A percentile compares a stretch with the other conserved stretches of the same genome.
phyloP scores from a whole-genome alignment of 352 stramenopile genomes.

The Pythium scleroteichum region DNA sequence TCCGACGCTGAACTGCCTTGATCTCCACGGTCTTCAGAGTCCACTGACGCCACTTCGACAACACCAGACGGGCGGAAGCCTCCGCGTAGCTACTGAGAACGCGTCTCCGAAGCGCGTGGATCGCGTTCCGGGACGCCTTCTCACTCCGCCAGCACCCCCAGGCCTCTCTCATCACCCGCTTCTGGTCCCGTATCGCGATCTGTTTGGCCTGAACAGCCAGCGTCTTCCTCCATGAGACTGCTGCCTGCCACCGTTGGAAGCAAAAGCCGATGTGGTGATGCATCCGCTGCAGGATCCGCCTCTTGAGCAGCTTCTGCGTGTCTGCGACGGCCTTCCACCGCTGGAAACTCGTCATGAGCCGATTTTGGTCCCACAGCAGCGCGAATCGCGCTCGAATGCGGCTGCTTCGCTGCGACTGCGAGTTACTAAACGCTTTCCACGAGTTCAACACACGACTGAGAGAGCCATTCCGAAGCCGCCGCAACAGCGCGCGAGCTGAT shows the following conservation, averaged over 20 bases:
- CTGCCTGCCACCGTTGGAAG: conserved; percentile 2
- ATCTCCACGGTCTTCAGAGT: background rate
- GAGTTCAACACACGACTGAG: conserved; percentile 37
- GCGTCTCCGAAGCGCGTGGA: background rate
- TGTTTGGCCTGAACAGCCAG: background rate
- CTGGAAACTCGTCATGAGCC: conserved; percentile 22
- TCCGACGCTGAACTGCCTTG: background rate
- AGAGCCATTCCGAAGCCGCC: conserved; percentile 14
- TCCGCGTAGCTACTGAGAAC: background rate
- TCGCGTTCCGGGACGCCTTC: background rate
- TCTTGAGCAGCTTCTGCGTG: conserved; percentile 13
- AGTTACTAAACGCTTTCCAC: conserved; percentile 34
- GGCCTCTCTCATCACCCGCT: background rate
- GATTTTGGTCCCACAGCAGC: conserved; percentile 31
- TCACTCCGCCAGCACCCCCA: background rate
- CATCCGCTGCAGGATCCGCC: background rate
- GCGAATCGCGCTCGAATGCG: conserved; percentile 37
- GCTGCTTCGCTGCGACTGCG: conserved; percentile 15
- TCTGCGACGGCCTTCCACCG: conserved; percentile 18
- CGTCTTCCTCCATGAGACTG: background rate
- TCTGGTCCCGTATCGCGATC: no score
- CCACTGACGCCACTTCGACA: background rate
- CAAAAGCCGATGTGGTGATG: background rate
- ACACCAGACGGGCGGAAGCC: background rate
- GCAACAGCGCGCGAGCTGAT: conserved; percentile 5